Percentiles rank a stretch among this genome's conserved stretches.
These are phyloP conservation scores for Gossypium rotundifolium DNA, from an alignment of 345 rosid species.

Conservation along the genomic window DNA sequence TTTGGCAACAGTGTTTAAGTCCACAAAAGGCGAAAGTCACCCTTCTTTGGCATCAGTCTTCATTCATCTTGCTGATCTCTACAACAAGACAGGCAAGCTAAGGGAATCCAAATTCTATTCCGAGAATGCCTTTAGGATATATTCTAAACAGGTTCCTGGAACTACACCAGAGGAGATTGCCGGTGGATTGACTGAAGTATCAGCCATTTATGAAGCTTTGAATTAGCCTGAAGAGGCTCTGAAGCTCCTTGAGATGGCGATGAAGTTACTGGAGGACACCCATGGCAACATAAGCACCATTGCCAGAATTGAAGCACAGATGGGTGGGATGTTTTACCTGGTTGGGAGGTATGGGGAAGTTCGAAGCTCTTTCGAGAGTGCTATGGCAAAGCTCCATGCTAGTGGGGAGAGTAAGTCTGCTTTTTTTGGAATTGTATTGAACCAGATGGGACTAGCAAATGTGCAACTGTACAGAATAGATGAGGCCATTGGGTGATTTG, in stretches of 20 bases:
- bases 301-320: conserved; percentile 57
- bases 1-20: conserved; percentile 47
- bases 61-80: conserved; percentile 45
- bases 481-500: conserved; percentile 48
- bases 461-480: conserved; percentile 42
- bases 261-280: conserved; percentile 41
- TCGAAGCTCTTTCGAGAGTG: conserved; percentile 33
- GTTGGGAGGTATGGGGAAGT: conserved; percentile 46
- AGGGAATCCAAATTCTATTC: conserved; percentile 50
- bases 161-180: conserved; percentile 42
- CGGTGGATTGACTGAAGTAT: conserved; percentile 41
- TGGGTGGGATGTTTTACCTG: conserved; percentile 50
- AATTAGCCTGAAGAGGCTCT: conserved; percentile 49
- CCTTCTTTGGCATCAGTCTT: conserved; percentile 45
- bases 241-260: conserved; percentile 40
- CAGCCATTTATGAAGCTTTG: conserved; percentile 41
- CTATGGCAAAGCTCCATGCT: conserved; percentile 37
- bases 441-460: conserved; percentile 56
- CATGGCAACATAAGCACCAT: conserved; percentile 45
- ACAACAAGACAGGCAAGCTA: conserved; percentile 43
- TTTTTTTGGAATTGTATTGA: conserved; percentile 46
- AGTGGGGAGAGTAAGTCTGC: conserved; percentile 45
- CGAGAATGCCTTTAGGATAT: conserved; percentile 52
- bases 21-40: conserved; percentile 45
- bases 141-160: conserved; percentile 43